Evolutionary conservation across 352 stramenopile genomes (phyloP), one percentile per base, ranked within the genome.

Genomic region (Pythium monospermum): DNA sequence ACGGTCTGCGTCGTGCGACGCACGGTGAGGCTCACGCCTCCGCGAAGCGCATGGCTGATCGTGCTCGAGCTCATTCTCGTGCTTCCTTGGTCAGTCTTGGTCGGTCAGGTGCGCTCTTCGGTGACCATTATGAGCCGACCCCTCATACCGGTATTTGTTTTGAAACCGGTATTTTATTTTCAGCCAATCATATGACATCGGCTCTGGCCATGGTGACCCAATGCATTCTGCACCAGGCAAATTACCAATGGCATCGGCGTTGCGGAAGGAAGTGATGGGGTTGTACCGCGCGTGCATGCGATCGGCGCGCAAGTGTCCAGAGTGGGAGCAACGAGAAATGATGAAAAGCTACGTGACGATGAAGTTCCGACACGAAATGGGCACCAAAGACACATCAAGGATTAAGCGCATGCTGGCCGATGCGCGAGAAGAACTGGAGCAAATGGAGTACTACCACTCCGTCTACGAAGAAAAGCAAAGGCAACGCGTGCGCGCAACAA

Each of bases 381-480:
- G 37, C 15, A 68, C 71, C 30, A 57, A 69, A 26, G 79, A 94
- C 56, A 60, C 66, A 31, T 69, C 76, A 16, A 72, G 73, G 13
- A 73, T 94, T 35, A 64, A 58, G 27, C 51, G 57, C 19, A 38
- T 92, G 43, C 39, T 94, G 39, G 68, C 61, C 16, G 79, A 94
- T 36, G 79, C 63, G 8, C 61, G 52, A 21, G 83, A 94, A 57
- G 81, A 94, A 51, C 72, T 94, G 19, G 71, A 85, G 30, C 81
- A 73, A 19, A 94, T 94, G 83, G 70, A 92, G 28, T 94, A 92
- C 53, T 94, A 88, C 50, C 83, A 94, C 61, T 85, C 75, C 2
- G 66, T 94, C 31, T 92, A 90, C 53, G 61, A 77, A 44, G 61
- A 71, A 21, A 90, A 88, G 49, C 65, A 89, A 45, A 59, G 58